Evolutionary conservation across 2,329 filamentous ascomycete genomes (phyloP).

Genomic region (Calonectria naviculata): DNA sequence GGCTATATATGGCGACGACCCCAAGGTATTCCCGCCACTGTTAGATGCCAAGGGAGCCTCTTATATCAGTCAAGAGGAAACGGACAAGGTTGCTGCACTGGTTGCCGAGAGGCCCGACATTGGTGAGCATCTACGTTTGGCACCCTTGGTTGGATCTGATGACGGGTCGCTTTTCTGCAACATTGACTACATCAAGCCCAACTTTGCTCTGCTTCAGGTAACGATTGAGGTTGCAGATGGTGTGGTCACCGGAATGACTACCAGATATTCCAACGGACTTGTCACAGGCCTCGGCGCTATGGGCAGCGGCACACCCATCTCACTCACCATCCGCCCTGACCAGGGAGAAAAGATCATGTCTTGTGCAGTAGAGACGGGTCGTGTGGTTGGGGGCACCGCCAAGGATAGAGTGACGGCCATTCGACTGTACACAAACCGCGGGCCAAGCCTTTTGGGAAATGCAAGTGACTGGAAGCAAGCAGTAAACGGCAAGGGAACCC

Average conservation of each 20-base stretch:
- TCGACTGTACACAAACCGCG: neutral
- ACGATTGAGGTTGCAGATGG: neutral
- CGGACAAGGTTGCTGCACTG: neutral
- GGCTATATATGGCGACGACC: neutral
- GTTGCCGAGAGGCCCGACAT: neutral
- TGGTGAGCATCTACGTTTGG: neutral
- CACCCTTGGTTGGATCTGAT: neutral
- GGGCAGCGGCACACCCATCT: neutral
- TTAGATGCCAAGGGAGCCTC: neutral
- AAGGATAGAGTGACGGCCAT: neutral
- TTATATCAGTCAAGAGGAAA: neutral
- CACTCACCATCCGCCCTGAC: neutral
- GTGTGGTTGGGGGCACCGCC: neutral
- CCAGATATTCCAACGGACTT: neutral
- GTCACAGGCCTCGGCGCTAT: neutral
- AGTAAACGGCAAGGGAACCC: neutral
- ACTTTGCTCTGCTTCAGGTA: neutral
- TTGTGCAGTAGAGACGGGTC: neutral
- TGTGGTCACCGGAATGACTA: neutral
- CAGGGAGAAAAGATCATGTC: neutral
- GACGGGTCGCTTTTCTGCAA: neutral
- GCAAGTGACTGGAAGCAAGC: neutral
- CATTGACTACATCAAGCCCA: neutral
- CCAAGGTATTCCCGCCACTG: neutral
- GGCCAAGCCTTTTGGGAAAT: neutral